Evolutionary conservation across 352 stramenopile genomes (phyloP), one percentile per base, ranked within the genome.

Genomic region (Phytophthora chlamydospora): DNA sequence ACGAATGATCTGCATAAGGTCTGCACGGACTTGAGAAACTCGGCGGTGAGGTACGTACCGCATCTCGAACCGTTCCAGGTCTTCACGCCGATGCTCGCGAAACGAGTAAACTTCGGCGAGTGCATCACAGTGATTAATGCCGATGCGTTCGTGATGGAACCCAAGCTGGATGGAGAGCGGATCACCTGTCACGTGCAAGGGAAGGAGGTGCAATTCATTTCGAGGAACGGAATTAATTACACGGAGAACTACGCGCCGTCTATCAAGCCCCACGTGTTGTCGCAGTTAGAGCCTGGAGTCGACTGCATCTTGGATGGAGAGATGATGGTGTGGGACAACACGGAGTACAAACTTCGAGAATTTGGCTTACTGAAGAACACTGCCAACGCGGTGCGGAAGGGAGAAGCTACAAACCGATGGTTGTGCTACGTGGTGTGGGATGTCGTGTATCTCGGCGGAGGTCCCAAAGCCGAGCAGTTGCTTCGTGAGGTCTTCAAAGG

Each of bases 261-360:
- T 0, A 83, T 94, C 24, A 66, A 71, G 44, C 77, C 85, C 10
- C 75, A 92, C 47, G 61, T 96, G 29, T 48, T 85, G 33, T 77
- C 73, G 0, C 85, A 96, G 51, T 32, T 96, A 16, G 58, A 79
- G 12, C 40, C 58, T 31, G 79, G 75, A 11, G 65, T 91, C 12
- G 76, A 93, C 60, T 87, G 75, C 38, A 93, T 96, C 31, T 68
- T 96, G 9, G 88, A 96, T 39, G 88, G 88, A 39, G 88, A 96
- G 42, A 94, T 96, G 85, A 91, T 96, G 79, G 84, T 95, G 5
- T 94, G 88, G 85, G 88, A 94, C 61, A 94, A 91, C 57, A 19
- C 81, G 12, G 83, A 91, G 57, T 92, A 90, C 66, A 71, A 67
- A 0, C 58, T 91, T 39, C 77, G 78, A 39, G 83, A 93, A 64